Evolutionary conservation across 2,329 filamentous ascomycete genomes (phyloP), one percentile per base, ranked within the genome.

Genomic region (Davidsoniella eucalypti): DNA sequence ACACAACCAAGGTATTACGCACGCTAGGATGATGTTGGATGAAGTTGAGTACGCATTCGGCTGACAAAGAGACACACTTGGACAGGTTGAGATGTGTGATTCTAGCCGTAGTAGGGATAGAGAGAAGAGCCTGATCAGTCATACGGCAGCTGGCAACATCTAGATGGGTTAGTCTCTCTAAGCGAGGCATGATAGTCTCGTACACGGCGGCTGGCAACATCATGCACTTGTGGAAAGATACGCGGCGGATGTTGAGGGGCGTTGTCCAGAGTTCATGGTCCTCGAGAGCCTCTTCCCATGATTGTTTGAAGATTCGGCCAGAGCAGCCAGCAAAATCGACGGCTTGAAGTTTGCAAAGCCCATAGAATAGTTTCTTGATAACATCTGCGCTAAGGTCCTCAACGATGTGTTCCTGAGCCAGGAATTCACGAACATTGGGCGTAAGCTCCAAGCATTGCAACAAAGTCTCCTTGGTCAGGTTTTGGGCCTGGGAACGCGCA

Each of bases 321-420:
- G 82, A 82, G 64, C 82, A 85, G 52, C 80, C 85, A 57, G 82
- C 86, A 59, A 90, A 83, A 61, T 92, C 85, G 18, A 90, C 59
- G 1, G 81, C 83, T 53, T 73, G 70, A 49, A 92, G 65, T 45
- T 69, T 66, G 1, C 78, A 75, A 53, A 87, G 69, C 8, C 72
- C 76, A 54, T 76, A 76, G 58, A 90, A 78, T 40, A 92, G 67
- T 63, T 84, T 87, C 54, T 71, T 69, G 41, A 90, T 64, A 16
- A 90, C 80, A 14, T 73, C 68, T n/a, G 69, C 68, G 57, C 78
- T 74, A 44, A 90, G 68, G 57, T 92, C 85, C 46, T 81, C 78
- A 60, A 88, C 84, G 48, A 92, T 70, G 57, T 90, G 83, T 64
- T 92, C 85, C 65, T 88, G 84, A 16, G 79, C 77, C 46, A 90